Percentiles rank a stretch among this genome's conserved stretches.
Evolutionary conservation across 2,329 filamentous ascomycete species (phyloP).

Genomic region (Colletotrichum caudatum): DNA sequence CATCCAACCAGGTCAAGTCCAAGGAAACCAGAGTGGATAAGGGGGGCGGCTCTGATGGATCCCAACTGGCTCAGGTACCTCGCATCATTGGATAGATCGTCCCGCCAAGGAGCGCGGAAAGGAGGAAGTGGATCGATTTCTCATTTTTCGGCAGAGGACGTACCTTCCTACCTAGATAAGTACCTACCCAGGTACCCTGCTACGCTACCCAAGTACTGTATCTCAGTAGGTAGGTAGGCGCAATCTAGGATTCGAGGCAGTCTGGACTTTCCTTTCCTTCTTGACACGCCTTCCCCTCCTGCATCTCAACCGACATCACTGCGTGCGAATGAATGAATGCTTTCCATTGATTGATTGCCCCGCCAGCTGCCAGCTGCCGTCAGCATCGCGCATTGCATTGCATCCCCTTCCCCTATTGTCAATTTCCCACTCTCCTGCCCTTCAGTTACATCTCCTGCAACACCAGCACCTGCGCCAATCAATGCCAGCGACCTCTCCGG

Average conservation of each 20-base stretch:
- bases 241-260: background rate
- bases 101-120: conserved; percentile 39
- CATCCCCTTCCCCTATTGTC: background rate
- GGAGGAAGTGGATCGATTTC: conserved; percentile 29
- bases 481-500: background rate
- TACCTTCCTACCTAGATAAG: background rate
- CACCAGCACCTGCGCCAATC: background rate
- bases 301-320: background rate
- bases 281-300: background rate
- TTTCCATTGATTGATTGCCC: background rate
- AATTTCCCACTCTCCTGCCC: background rate
- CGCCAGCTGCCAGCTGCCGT: background rate
- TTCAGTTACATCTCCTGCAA: background rate
- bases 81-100: conserved; percentile 27
- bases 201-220: no score
- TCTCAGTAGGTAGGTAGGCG: no score
- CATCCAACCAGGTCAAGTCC: conserved; percentile 25
- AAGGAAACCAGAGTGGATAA: conserved; percentile 11
- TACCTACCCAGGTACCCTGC: background rate
- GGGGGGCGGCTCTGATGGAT: conserved; percentile 12
- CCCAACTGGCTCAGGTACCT: conserved; percentile 4
- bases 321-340: background rate
- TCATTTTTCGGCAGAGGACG: conserved; percentile 14
- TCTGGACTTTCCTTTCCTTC: conserved; percentile 6
- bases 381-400: background rate